Conservation (phyloP, 805 yeast genomes). For the Candida argentea region DNA sequence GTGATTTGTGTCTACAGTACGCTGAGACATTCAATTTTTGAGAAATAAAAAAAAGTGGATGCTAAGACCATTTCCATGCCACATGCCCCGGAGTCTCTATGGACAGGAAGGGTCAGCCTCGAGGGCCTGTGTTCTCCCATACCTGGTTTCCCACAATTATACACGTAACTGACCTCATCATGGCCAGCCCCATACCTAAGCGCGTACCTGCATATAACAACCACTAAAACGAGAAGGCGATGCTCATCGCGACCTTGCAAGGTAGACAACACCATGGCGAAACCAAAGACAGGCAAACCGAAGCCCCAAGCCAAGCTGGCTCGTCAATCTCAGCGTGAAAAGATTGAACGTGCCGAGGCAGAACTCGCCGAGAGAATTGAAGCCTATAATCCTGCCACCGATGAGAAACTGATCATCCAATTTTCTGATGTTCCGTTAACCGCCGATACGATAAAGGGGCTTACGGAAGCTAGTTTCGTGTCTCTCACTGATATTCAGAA, state of each 20-base stretch:
- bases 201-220: too few relatives aligned
- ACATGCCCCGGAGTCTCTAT: too few relatives aligned
- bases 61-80: too few relatives aligned
- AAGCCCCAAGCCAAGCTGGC: slow-evolving; percentile 6
- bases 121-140: too few relatives aligned
- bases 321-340: slow-evolving; percentile 13
- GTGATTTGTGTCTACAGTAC: slow-evolving; percentile 33
- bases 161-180: slow-evolving; percentile 1
- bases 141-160: too few relatives aligned
- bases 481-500: slow-evolving; percentile 81
- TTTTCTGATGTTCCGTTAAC: slow-evolving; percentile 78
- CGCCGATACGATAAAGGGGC: slow-evolving; percentile 53
- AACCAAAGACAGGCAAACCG: slow-evolving; percentile 6
- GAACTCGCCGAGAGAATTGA: slow-evolving; percentile 41
- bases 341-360: slow-evolving; percentile 25
- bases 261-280: slow-evolving; percentile 9
- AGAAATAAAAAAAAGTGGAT: slow-evolving; percentile 1
- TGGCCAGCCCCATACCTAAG: slow-evolving; percentile 7
- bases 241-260: slow-evolving; percentile 3
- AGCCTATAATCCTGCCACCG: slow-evolving; percentile 38
- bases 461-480: slow-evolving; percentile 69
- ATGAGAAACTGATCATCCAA: slow-evolving; percentile 23
- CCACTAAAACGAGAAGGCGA: slow-evolving; percentile 1
- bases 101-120: too few relatives aligned
- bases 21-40: slow-evolving; percentile 30